These are phyloP conservation scores for Mucor plumbeus DNA, from an alignment of 371 early-diverging fungal species.

Conservation along the genomic window DNA sequence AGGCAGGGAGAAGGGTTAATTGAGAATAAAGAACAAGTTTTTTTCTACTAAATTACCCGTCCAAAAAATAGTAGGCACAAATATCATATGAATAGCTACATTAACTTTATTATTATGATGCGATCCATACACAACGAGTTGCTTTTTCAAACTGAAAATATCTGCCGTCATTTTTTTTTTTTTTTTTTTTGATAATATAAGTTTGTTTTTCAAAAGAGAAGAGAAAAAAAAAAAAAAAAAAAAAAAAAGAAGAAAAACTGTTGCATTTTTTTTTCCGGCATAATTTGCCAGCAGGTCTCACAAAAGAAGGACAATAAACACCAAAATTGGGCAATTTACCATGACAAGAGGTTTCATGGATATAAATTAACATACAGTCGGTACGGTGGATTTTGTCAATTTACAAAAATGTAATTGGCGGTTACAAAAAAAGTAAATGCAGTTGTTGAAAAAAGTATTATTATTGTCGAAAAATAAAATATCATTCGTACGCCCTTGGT, in stretches of 20 bases:
- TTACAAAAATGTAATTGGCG: no score
- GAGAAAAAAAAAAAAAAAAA: conserved; percentile 5
- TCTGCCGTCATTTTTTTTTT: conserved; percentile 24
- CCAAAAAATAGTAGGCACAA: conserved; percentile 92
- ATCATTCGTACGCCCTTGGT: no score
- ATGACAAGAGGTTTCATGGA: background rate
- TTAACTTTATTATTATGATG: conserved; percentile 83
- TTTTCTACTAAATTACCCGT: conserved; percentile 41
- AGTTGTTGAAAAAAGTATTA: no score
- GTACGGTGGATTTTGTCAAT: no score
- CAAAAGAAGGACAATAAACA: background rate
- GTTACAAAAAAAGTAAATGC: no score
- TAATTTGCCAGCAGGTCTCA: background rate
- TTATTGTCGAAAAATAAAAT: no score
- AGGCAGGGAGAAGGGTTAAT: background rate
- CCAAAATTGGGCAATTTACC: background rate
- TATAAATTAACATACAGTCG: background rate
- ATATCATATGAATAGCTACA: conserved; percentile 86
- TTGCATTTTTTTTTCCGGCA: background rate
- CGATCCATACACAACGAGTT: conserved; percentile 78
- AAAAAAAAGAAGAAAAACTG: background rate
- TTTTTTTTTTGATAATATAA: background rate
- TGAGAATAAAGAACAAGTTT: no score
- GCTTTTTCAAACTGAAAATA: conserved; percentile 73
- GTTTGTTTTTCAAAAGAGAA: background rate